Evolutionary conservation across 805 yeast species (phyloP).

Genomic region (Zygotorulaspora chibaensis): DNA sequence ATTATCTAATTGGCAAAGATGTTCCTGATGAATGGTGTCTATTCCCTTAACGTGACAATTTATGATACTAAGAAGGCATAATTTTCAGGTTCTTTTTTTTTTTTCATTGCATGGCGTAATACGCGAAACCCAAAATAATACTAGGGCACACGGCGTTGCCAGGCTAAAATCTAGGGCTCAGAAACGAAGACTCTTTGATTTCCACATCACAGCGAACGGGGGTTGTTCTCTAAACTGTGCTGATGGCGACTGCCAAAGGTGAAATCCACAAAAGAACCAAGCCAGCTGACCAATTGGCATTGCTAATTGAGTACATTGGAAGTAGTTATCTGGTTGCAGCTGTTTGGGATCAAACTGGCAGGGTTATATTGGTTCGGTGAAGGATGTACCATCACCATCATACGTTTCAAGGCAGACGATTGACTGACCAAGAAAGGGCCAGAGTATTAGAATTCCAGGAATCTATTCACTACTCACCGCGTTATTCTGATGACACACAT

Average conservation of each 20-base stretch:
- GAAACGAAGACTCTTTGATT: not conserved
- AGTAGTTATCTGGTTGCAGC: too few relatives aligned
- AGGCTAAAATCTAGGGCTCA: not conserved
- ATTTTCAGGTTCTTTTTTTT: not conserved
- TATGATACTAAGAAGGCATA: not conserved
- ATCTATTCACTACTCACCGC: constrained; percentile 87
- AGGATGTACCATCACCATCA: constrained; percentile 33
- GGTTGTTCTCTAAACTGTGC: too few relatives aligned
- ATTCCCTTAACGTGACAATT: not conserved
- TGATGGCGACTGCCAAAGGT: too few relatives aligned
- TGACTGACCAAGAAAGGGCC: constrained; percentile 79
- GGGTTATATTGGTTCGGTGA: not conserved
- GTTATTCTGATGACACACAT: constrained; percentile 83
- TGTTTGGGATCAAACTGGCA: too few relatives aligned
- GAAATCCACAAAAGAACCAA: too few relatives aligned
- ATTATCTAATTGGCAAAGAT: too few relatives aligned
- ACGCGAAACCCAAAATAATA: not conserved
- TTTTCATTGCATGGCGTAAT: not conserved
- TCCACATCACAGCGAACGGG: too few relatives aligned
- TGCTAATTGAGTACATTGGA: too few relatives aligned
- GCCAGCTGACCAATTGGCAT: too few relatives aligned
- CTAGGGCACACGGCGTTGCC: not conserved
- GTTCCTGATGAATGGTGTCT: not conserved
- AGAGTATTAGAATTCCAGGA: constrained; percentile 89
- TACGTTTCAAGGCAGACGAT: constrained; percentile 50